These are phyloP conservation scores for Sordaria brevicollis DNA, from an alignment of 495 filamentous ascomycete genomes.

Conservation along the genomic window DNA sequence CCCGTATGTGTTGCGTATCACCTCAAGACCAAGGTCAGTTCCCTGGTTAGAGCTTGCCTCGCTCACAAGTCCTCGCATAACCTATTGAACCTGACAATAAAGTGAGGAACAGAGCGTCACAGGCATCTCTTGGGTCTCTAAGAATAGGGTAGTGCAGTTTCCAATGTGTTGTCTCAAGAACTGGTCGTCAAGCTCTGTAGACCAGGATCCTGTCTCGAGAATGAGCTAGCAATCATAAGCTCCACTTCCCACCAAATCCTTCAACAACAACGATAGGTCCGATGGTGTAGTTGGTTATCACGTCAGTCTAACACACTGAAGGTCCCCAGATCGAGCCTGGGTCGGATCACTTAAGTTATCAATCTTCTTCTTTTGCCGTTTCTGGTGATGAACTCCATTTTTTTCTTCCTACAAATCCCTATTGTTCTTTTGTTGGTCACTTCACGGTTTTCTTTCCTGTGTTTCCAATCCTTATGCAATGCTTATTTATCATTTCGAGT, in stretches of 20 bases:
- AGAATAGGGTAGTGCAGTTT: neutral
- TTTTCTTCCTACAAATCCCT: too few relatives aligned
- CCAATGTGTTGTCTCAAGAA: neutral
- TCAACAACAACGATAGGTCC: neutral
- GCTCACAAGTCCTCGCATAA: neutral
- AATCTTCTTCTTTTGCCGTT: neutral
- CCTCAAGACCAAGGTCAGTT: neutral
- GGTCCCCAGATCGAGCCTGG: neutral
- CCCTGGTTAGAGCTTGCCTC: neutral
- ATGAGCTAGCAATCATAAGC: neutral
- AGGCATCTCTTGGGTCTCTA: neutral
- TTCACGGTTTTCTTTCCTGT: too few relatives aligned
- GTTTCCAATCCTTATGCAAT: too few relatives aligned
- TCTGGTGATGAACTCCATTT: neutral
- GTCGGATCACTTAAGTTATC: neutral
- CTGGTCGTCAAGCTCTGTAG: neutral
- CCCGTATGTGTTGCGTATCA: neutral
- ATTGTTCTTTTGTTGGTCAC: neutral
- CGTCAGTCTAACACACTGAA: neutral
- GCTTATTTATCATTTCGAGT: too few relatives aligned
- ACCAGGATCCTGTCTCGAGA: neutral
- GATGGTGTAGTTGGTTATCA: neutral
- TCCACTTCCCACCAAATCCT: accelerated
- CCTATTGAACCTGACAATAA: neutral
- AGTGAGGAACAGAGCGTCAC: neutral